Percentiles rank a stretch among this genome's conserved stretches.
phyloP scores from a whole-genome alignment of 106 monocot species.

The Iris macrosiphon region DNA sequence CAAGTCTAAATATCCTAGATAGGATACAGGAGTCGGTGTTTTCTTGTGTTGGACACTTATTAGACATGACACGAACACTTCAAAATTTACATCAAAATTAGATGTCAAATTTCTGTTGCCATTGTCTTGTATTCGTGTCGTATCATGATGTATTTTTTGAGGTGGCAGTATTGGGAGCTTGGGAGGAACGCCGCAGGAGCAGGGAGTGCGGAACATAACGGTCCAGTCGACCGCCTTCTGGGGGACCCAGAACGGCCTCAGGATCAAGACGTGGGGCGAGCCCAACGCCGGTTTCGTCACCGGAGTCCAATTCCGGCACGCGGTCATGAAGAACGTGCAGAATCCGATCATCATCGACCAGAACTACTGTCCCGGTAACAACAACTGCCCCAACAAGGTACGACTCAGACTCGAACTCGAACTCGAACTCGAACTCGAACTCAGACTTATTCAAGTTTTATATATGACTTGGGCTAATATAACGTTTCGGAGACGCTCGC shows the following conservation, averaged over 20 bases:
- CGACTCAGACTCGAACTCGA: too few relatives aligned
- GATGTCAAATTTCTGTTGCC: too few relatives aligned
- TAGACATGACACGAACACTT: too few relatives aligned
- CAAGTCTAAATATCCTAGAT: too few relatives aligned
- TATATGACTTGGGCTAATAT: too few relatives aligned
- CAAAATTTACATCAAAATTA: too few relatives aligned
- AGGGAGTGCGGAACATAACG: constrained; percentile 14
- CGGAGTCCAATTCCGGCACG: constrained; percentile 7
- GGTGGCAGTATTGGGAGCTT: constrained; percentile 22
- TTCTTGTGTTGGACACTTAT: too few relatives aligned
- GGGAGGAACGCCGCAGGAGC: not conserved
- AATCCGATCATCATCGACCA: constrained; percentile 14
- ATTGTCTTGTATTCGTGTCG: too few relatives aligned
- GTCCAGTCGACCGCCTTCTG: not conserved
- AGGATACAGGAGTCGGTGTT: too few relatives aligned
- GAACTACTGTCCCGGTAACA: constrained; percentile 9
- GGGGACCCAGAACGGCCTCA: constrained; percentile 12
- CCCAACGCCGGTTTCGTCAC: constrained; percentile 3
- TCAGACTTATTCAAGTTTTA: too few relatives aligned
- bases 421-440: too few relatives aligned
- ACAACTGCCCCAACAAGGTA: constrained; percentile 20
- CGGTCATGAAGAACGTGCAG: constrained; percentile 9
- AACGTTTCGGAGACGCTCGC: too few relatives aligned
- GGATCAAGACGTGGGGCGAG: constrained; percentile 18
- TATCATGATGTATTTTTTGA: not conserved